Conservation (phyloP, 2,329 filamentous ascomycete genomes). For the Tolypocladium ophioglossoides region DNA sequence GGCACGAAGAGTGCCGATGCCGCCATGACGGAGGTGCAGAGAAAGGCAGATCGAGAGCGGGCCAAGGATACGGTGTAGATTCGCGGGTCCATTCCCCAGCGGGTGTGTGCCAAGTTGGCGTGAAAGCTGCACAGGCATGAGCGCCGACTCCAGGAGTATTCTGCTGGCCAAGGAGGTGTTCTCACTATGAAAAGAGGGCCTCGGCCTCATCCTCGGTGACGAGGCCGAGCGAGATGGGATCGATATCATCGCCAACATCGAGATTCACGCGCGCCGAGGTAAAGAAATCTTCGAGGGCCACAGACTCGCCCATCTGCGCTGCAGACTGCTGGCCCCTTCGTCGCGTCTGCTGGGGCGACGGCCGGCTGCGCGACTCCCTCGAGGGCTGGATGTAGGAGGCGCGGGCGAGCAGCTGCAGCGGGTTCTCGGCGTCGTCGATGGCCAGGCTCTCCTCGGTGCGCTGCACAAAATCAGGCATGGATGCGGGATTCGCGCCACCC, state of each 20-base stretch:
- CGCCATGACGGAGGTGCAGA: conserved; percentile 62
- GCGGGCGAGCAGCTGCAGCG: conserved; percentile 60
- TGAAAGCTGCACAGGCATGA: conserved; percentile 44
- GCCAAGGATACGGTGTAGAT: conserved; percentile 58
- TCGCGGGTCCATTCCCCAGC: conserved; percentile 61
- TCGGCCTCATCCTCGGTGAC: conserved; percentile 55
- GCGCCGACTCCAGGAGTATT: background rate
- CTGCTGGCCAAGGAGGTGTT: conserved; percentile 2
- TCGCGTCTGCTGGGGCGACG: conserved; percentile 13
- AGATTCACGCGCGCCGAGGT: conserved; percentile 51
- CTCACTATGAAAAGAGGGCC: conserved; percentile 54
- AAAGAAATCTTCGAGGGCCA: conserved; percentile 53
- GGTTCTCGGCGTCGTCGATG: conserved; percentile 65
- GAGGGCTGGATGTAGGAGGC: conserved; percentile 59
- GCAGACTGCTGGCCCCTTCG: conserved; percentile 2
- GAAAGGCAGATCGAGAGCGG: conserved; percentile 55
- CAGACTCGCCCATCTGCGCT: conserved; percentile 14
- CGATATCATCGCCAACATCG: conserved; percentile 53
- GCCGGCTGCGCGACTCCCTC: conserved; percentile 20
- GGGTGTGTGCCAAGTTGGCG: conserved; percentile 58
- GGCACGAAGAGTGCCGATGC: conserved; percentile 59
- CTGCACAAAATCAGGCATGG: conserved; percentile 16
- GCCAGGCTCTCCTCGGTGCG: conserved; percentile 41
- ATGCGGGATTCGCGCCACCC: conserved; percentile 14
- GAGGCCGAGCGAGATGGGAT: conserved; percentile 61